phyloP scores from a whole-genome alignment of 2,329 filamentous ascomycete species.

The Fusarium continuum region DNA sequence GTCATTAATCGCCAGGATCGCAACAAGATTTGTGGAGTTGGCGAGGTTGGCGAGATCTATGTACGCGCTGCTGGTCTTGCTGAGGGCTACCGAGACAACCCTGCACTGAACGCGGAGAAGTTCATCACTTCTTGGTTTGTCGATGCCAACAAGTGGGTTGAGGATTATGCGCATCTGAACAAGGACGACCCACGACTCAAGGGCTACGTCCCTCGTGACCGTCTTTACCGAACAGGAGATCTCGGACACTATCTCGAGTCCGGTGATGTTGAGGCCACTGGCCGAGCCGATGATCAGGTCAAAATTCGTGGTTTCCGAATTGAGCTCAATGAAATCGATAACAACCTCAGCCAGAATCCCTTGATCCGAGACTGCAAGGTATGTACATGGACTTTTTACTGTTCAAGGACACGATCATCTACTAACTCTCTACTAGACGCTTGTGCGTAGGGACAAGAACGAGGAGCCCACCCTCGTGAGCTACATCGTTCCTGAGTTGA shows the following conservation, averaged over 20 bases:
- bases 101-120: conserved; percentile 72
- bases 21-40: conserved; percentile 77
- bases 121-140: conserved; percentile 90
- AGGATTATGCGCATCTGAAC: conserved; percentile 65
- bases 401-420: not conserved
- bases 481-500: conserved; percentile 79
- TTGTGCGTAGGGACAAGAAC: conserved; percentile 63
- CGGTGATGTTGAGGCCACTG: conserved; percentile 80
- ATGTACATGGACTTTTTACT: not conserved
- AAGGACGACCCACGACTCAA: conserved; percentile 70
- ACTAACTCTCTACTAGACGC: conserved; percentile 56
- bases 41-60: conserved; percentile 86
- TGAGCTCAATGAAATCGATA: conserved; percentile 93
- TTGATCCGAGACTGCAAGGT: conserved; percentile 80
- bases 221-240: conserved; percentile 88
- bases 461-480: conserved; percentile 86
- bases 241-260: conserved; percentile 68
- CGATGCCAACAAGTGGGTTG: conserved; percentile 73
- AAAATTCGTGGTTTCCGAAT: conserved; percentile 97
- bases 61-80: conserved; percentile 85
- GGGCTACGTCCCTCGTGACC: conserved; percentile 78
- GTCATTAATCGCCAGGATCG: conserved; percentile 77
- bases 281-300: conserved; percentile 86
- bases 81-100: conserved; percentile 76
- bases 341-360: conserved; percentile 76